Conservation (phyloP, 148 eudicot species). For the Pharnaceum exiguum region DNA sequence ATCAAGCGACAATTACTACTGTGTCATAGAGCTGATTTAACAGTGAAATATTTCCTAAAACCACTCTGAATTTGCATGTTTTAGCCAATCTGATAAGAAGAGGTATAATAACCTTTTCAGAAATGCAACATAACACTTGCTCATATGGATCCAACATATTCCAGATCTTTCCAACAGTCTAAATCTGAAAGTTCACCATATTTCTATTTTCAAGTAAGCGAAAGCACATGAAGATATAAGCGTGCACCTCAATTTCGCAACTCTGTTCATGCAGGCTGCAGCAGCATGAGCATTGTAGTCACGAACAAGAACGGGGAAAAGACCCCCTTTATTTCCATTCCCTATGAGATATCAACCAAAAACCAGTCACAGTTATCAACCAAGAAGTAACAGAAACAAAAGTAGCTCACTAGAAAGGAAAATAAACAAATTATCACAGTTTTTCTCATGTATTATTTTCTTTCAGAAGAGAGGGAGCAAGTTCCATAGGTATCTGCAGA, state of each 20-base stretch:
- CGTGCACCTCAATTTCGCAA: constrained; percentile 84
- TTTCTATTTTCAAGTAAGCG: background rate
- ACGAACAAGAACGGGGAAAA: constrained; percentile 89
- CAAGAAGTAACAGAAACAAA: background rate
- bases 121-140: no score
- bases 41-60: no score
- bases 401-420: background rate
- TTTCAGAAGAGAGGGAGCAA: background rate
- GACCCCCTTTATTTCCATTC: constrained; percentile 95
- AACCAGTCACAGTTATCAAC: background rate
- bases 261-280: constrained; percentile 92
- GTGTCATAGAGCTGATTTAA: no score
- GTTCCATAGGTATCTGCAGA: no score
- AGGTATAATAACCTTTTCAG: no score
- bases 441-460: background rate
- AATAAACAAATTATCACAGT: no score
- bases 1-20: no score
- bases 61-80: no score
- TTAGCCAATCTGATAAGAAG: no score
- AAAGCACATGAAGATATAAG: background rate
- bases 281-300: constrained; percentile 91
- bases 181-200: background rate
- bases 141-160: no score
- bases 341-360: constrained; percentile 34
- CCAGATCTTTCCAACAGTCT: no score